Conservation (phyloP, 2,329 filamentous ascomycete genomes). For the Cryoendolithus antarcticus region DNA sequence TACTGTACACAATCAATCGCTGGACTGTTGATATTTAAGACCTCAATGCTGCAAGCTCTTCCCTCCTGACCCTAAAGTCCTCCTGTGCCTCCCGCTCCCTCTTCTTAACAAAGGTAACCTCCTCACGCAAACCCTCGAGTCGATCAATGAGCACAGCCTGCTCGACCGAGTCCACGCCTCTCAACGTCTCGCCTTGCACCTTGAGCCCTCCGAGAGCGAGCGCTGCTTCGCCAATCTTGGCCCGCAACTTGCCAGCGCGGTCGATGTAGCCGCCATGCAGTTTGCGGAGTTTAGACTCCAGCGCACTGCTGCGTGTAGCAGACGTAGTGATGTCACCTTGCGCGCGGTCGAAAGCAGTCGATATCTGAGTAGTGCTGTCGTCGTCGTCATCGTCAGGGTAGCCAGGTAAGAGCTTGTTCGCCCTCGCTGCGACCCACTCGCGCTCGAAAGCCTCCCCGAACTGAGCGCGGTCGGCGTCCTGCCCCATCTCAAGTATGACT, state of each 20-base stretch:
- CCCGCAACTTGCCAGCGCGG: conserved; percentile 64
- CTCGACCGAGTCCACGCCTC: conserved; percentile 65
- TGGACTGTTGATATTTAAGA: neutral
- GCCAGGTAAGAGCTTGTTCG: conserved; percentile 51
- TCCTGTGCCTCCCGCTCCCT: conserved; percentile 88
- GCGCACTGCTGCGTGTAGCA: conserved; percentile 70
- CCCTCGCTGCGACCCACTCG: conserved; percentile 38
- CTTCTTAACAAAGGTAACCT: conserved; percentile 67
- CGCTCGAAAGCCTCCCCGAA: conserved; percentile 33
- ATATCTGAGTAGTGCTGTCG: conserved; percentile 54
- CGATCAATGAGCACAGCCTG: conserved; percentile 61
- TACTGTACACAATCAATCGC: too few species aligned
- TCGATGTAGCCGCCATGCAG: conserved; percentile 85
- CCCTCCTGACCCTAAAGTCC: conserved; percentile 60
- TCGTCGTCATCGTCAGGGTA: conserved; percentile 61
- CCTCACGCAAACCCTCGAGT: conserved; percentile 64
- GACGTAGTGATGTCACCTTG: conserved; percentile 61
- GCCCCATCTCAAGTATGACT: conserved; percentile 56
- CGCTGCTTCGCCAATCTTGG: conserved; percentile 66
- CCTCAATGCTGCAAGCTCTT: conserved; percentile 46
- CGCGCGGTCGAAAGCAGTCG: conserved; percentile 60
- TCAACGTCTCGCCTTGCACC: conserved; percentile 60
- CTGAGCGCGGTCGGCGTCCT: conserved; percentile 26
- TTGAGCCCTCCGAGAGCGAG: conserved; percentile 62
- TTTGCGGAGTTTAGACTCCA: conserved; percentile 85